Evolutionary conservation across 2,329 filamentous ascomycete genomes (phyloP), one percentile per base, ranked within the genome.

Genomic region (Microcera coccophila): DNA sequence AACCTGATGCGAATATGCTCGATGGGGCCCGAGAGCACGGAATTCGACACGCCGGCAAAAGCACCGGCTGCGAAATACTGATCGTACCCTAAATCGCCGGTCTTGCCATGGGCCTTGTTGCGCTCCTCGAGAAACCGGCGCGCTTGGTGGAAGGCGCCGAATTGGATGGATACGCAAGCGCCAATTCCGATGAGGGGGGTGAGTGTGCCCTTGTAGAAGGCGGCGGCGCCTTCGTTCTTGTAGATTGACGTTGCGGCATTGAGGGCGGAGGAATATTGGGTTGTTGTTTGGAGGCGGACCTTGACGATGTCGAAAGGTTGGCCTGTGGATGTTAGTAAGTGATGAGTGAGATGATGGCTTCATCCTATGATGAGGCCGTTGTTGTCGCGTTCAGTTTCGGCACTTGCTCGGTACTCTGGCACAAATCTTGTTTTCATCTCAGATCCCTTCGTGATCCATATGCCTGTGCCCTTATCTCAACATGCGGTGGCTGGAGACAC

Each of bases 161-260:
- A 98, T 74, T 98, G 93, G 58, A 98, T 85, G n/a, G 90, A 96
- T 35, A 93, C 90, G 66, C 93, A 98, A 55, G 93, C 93, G 56
- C 93, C 93, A 62, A 98, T 97, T 54, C 93, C 93, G 44, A 98
- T 80, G 42, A 98, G 76, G 1, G 93, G 93, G 4, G 93, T 97
- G 43, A 98, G 75, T 0, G 93, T 97, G 60, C 93, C 93, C 71
- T 98, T 98, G 81, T 98, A 98, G 74, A 98, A 98, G 44, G 93
- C 93, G 11, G 87, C 71, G 3, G 90, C 76, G 2, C 93, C 93
- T 67, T 98, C 93, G 60, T 88, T 84, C 59, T 81, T 82, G 69
- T 88, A 88, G 71, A 98, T 97, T 50, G 85, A 81, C 39, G 78
- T 77, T 7, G 90, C 93, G 54, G 87, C 88, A 58, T 88, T 77